Base-by-base conservation (phyloP, 371 early-diverging fungal genomes). In the Syncephalastrum sp. region DNA sequence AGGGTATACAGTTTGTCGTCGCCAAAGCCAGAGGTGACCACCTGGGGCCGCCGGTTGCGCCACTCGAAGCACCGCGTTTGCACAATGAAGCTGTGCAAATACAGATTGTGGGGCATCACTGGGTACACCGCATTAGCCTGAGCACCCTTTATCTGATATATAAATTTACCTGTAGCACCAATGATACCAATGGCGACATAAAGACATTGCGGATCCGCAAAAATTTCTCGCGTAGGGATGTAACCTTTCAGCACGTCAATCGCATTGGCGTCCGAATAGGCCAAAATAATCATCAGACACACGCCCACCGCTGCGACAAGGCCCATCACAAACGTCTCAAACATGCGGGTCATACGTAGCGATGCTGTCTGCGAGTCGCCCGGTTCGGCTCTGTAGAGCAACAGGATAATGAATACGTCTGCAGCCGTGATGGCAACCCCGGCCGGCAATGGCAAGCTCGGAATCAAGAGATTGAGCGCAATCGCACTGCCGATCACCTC, bases 401-500 rank as follows among this genome's bases (percentile, higher is more conserved):
- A 48, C 19, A 93, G 72, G 45, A 93, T 77, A 45, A 93, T 65
- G 19, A 93, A 75, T 0, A 91, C 90, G 60, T 93, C 93, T 3
- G 81, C 70, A 0, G 81, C 88, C 4, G 93, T 93, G 48, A 93
- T 77, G 19, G 87, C 84, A 5, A 92, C 86, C n/a, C 92, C 91
- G 65, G 82, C 84, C 5, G 85, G 77, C 46, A 91, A 61, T 1
- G 92, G 90, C 25, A 92, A 51, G 6, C 67, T 70, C 1, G 72
- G 72, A 62, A 90, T 88, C n/a, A 93, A 70, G n/a, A 92, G 66
- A 41, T 90, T 87, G 13, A 93, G 64, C 0, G 90, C 92, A 56
- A 93, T 87, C 0, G 92, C 93, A 44, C 88, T 84, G 44, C 92
- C 93, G 67, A 93, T 91, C 48, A 91, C 91, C 67, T 92, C 91